phyloP scores from a whole-genome alignment of 371 early-diverging fungal genomes.

The Mucor circinelloides region DNA sequence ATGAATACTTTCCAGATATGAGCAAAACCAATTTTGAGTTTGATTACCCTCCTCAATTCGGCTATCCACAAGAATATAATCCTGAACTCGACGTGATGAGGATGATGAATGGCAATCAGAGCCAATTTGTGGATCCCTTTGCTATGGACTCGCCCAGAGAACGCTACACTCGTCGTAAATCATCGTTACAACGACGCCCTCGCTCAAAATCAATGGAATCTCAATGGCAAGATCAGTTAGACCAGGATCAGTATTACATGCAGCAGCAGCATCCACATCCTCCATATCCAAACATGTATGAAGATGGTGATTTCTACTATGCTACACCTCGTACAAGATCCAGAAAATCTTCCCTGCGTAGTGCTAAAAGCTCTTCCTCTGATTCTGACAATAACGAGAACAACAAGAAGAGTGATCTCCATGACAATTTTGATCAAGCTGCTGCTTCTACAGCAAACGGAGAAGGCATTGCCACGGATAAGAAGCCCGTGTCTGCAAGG shows the following conservation, averaged over 20 bases:
- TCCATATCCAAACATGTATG: background rate
- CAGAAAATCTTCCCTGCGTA: conserved; percentile 20
- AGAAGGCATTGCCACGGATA: background rate
- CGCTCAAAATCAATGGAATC: conserved; percentile 20
- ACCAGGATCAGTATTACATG: background rate
- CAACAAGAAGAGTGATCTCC: background rate
- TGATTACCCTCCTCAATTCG: background rate
- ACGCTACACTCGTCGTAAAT: background rate
- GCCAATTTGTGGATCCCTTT: background rate
- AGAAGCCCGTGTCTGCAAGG: background rate
- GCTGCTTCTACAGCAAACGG: background rate
- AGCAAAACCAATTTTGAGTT: background rate
- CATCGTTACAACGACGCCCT: background rate
- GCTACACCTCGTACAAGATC: background rate
- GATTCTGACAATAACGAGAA: background rate
- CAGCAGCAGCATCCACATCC: background rate
- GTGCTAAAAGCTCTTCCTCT: conserved; percentile 13
- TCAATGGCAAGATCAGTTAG: background rate
- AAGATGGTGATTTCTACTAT: background rate
- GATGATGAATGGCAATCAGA: background rate
- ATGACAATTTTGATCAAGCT: background rate
- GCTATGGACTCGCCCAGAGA: background rate
- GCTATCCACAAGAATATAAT: background rate
- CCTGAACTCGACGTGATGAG: background rate
- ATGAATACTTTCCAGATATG: background rate